Base-by-base conservation (phyloP, 345 rosid species). In the Pugionium dolabratum region DNA sequence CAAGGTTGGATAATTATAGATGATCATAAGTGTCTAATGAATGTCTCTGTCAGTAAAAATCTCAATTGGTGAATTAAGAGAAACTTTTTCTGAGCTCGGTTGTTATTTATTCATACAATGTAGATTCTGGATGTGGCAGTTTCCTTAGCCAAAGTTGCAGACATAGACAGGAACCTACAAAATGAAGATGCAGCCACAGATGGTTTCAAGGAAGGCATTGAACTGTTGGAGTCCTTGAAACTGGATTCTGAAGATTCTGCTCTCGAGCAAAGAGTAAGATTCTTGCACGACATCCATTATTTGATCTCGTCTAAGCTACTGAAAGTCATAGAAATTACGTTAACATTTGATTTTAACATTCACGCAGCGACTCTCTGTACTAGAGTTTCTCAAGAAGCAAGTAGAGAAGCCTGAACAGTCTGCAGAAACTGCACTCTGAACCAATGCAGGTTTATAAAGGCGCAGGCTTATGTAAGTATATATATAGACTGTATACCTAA, bases 121-220 rank as follows among this genome's bases (percentile, higher is more conserved):
- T 74, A 90, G 97, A 56, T 71, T 62, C 75, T 87, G 51, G 97
- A 90, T 78, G 82, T 90, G 55, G 95, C 90, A n/a, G 83, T 85
- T 59, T 94, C 97, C 55, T 88, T 90, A 9, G 95, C 96, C 67
- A 94, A 94, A 79, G 95, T 94, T 65, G 97, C 97, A 0, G 99
- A 94, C 66, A 93, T 82, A 0, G 96, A 90, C 78, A 80, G 87
- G 69, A 82, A 49, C 66, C 71, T 88, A 6, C 95, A 95, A 56
- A 78, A 84, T 6, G 88, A 84, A 77, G 82, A 75, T 75, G 76
- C 75, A 65, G 97, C 97, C 6, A 57, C 54, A 54, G 79, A 79
- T 49, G 88, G 91, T 71, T 90, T 94, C 75, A 74, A 73, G 54
- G 99, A 94, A 83, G 97, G 95, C 73, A 83, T 88, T 65, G 75